Evolutionary conservation across 441 rosid species (phyloP).

Genomic region (Corymbia citriodora): DNA sequence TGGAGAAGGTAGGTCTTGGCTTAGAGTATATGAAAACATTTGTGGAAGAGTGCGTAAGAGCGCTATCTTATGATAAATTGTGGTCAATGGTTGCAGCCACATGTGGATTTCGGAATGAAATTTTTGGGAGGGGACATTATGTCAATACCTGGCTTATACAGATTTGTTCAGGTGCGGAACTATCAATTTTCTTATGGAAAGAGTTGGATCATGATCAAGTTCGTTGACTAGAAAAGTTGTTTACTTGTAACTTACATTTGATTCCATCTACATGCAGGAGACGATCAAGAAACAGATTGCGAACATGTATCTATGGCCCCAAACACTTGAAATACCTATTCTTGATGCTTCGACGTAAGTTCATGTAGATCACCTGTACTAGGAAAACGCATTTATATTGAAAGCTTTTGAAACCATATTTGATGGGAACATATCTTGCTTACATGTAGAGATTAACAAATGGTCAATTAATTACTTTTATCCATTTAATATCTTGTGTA

Average conservation of each 20-base stretch:
- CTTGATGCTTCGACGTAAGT: slow-evolving; percentile 77
- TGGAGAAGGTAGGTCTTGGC: slow-evolving; percentile 43
- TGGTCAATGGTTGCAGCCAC: slow-evolving; percentile 52
- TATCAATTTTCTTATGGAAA: slow-evolving; percentile 26
- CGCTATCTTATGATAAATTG: neutral
- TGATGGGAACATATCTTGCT: neutral
- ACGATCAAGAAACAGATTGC: slow-evolving; percentile 61
- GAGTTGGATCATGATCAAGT: neutral
- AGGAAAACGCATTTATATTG: neutral
- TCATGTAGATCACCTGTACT: neutral
- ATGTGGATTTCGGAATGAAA: slow-evolving; percentile 81
- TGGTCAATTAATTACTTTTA: neutral
- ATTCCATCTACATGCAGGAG: slow-evolving; percentile 39
- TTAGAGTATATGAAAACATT: neutral
- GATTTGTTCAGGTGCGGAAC: slow-evolving; percentile 78
- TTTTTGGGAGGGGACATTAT: slow-evolving; percentile 88
- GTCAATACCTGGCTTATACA: slow-evolving; percentile 91
- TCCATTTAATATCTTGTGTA: slow-evolving; percentile 1
- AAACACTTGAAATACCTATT: slow-evolving; percentile 55
- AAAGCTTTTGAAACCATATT: neutral
- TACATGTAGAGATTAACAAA: neutral
- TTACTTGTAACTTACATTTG: neutral
- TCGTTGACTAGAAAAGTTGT: neutral
- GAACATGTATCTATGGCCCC: slow-evolving; percentile 78
- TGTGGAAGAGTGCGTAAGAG: neutral